Percentiles rank a stretch among this genome's conserved stretches.
Evolutionary conservation across 2,329 filamentous ascomycete genomes (phyloP).

Genomic region (Teratosphaeria epicoccoides): DNA sequence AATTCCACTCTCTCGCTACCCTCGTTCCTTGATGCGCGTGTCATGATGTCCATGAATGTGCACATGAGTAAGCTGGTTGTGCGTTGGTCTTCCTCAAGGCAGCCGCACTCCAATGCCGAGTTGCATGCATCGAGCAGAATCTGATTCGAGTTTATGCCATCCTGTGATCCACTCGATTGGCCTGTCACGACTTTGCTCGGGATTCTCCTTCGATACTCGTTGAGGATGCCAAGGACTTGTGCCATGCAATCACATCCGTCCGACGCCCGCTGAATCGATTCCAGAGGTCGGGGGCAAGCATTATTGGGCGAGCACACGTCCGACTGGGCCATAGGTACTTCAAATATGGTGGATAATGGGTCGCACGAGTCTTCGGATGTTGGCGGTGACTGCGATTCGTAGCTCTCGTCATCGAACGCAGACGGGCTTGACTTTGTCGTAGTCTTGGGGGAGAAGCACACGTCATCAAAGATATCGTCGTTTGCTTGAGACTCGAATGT

Average conservation of each 20-base stretch:
- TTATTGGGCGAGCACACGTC: not conserved
- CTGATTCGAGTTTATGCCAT: not conserved
- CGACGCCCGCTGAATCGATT: not conserved
- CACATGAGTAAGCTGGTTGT: not conserved
- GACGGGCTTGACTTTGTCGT: not conserved
- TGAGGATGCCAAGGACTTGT: not conserved
- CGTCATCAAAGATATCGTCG: not conserved
- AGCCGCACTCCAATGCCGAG: not conserved
- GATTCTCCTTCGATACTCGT: not conserved
- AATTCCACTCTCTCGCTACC: not conserved
- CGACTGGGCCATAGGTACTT: not conserved
- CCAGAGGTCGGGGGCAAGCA: not conserved
- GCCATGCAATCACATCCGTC: not conserved
- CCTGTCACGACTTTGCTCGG: not conserved
- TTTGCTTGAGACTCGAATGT: not conserved
- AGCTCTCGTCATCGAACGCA: not conserved
- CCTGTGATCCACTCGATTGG: not conserved
- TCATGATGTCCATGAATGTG: not conserved
- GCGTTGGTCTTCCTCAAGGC: not conserved
- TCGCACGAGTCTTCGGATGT: not conserved
- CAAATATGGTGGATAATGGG: not conserved
- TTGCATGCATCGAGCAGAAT: not conserved
- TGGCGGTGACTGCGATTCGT: not conserved
- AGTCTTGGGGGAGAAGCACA: not conserved
- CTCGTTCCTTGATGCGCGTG: not conserved